phyloP scores from a whole-genome alignment of 2,329 filamentous ascomycete species.

The Pyricularia grisea region DNA sequence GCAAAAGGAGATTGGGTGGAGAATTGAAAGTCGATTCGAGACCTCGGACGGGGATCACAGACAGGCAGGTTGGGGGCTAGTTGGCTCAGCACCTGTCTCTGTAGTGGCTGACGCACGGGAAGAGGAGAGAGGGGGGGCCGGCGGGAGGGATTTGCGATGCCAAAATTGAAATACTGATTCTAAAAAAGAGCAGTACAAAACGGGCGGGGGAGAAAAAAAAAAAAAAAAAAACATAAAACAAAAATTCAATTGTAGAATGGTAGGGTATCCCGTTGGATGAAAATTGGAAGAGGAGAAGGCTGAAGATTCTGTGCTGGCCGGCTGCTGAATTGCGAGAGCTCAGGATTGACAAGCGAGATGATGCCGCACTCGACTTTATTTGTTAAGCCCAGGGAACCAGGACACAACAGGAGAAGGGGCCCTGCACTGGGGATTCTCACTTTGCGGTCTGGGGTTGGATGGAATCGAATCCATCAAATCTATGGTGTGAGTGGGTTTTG shows the following conservation, averaged over 20 bases:
- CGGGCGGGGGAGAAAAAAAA: background rate
- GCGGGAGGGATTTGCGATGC: background rate
- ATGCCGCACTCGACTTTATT: constrained; percentile 5
- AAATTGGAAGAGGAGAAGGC: background rate
- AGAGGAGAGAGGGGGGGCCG: background rate
- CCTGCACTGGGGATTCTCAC: background rate
- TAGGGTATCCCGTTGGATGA: background rate
- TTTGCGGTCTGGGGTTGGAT: constrained; percentile 3
- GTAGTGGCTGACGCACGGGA: background rate
- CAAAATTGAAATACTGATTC: background rate
- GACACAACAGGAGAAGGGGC: background rate
- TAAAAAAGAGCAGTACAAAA: background rate
- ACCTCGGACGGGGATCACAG: background rate
- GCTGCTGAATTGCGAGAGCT: constrained; percentile 1
- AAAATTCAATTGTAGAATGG: background rate
- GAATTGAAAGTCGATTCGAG: background rate
- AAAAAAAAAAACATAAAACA: background rate
- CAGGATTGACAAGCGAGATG: constrained; percentile 5
- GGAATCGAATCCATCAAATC: constrained; percentile 2
- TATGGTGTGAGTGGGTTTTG: constrained; percentile 5
- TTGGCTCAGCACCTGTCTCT: background rate
- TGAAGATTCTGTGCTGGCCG: background rate
- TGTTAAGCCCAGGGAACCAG: background rate
- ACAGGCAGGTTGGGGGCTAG: background rate
- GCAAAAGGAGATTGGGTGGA: background rate